Conservation (phyloP, 2,329 filamentous ascomycete genomes). For the Paraphoma sp. region DNA sequence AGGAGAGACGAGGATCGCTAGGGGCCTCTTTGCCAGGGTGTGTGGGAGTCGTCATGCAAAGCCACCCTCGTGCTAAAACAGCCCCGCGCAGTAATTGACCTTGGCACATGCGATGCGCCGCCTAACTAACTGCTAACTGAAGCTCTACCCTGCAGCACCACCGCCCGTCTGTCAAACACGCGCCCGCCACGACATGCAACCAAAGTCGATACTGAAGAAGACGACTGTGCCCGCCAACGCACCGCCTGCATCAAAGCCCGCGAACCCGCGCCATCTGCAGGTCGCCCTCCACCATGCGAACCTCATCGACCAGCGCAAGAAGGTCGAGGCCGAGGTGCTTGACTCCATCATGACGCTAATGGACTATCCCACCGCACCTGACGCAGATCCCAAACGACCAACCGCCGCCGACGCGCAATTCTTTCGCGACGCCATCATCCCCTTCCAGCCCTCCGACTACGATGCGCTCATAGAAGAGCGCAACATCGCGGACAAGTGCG, state of each 20-base stretch:
- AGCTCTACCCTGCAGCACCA: slow-evolving; percentile 1
- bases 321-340: slow-evolving; percentile 76
- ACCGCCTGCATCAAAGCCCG: slow-evolving; percentile 33
- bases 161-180: not conserved
- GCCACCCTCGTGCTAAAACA: slow-evolving; percentile 14
- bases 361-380: slow-evolving; percentile 62
- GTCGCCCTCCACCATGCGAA: slow-evolving; percentile 83
- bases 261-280: slow-evolving; percentile 57
- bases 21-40: slow-evolving; percentile 15
- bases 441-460: slow-evolving; percentile 88
- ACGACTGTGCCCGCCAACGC: slow-evolving; percentile 20
- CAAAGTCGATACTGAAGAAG: slow-evolving; percentile 57
- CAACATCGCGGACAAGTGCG: slow-evolving; percentile 82
- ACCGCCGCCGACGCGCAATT: slow-evolving; percentile 64
- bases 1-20: slow-evolving; percentile 15
- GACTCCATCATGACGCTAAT: slow-evolving; percentile 75
- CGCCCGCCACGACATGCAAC: slow-evolving; percentile 37
- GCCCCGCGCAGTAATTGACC: not conserved
- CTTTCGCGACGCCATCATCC: slow-evolving; percentile 71
- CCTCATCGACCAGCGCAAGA: slow-evolving; percentile 82
- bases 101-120: not conserved
- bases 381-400: slow-evolving; percentile 60
- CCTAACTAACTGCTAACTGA: not conserved
- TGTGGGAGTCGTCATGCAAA: slow-evolving; percentile 26
- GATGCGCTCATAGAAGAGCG: slow-evolving; percentile 88